Evolutionary conservation across 148 eudicot species (phyloP).

Genomic region (Agrostemma githago): DNA sequence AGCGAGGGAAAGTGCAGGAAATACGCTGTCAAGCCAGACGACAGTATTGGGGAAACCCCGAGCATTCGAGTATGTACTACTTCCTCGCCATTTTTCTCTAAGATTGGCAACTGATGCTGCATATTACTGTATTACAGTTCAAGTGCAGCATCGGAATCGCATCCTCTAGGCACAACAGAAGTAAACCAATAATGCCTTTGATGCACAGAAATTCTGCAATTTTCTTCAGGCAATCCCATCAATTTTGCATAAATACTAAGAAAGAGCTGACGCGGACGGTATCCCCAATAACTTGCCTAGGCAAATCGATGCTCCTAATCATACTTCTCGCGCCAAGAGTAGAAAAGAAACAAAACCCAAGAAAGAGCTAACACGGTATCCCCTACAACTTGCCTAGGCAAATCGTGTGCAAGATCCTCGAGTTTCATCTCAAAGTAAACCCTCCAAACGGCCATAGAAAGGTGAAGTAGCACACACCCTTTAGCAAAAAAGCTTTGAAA

Average conservation of each 20-base stretch:
- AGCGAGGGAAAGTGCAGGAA: background rate
- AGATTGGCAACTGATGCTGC: background rate
- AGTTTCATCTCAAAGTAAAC: constrained; percentile 72
- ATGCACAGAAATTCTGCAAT: background rate
- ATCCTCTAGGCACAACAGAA: background rate
- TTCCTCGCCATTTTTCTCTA: background rate
- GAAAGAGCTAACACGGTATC: constrained; percentile 70
- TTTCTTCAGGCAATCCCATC: background rate
- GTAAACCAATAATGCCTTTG: background rate
- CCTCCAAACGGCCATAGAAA: constrained; percentile 88
- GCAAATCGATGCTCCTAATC: constrained; percentile 36
- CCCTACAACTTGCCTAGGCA: constrained; percentile 66
- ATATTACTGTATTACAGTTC: background rate
- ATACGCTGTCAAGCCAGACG: background rate
- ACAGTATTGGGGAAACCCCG: background rate
- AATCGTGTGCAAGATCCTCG: constrained; percentile 59
- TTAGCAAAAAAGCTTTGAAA: constrained; percentile 81
- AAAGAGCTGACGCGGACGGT: no score
- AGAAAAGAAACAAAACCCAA: constrained; percentile 79
- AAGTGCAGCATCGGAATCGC: background rate
- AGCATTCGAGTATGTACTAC: constrained; percentile 2
- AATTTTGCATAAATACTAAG: no score
- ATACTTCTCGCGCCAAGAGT: constrained; percentile 91
- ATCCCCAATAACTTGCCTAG: no score
- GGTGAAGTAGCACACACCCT: constrained; percentile 75